Base-by-base conservation (phyloP, 2,329 filamentous ascomycete species). In the Hirsutella thompsonii region DNA sequence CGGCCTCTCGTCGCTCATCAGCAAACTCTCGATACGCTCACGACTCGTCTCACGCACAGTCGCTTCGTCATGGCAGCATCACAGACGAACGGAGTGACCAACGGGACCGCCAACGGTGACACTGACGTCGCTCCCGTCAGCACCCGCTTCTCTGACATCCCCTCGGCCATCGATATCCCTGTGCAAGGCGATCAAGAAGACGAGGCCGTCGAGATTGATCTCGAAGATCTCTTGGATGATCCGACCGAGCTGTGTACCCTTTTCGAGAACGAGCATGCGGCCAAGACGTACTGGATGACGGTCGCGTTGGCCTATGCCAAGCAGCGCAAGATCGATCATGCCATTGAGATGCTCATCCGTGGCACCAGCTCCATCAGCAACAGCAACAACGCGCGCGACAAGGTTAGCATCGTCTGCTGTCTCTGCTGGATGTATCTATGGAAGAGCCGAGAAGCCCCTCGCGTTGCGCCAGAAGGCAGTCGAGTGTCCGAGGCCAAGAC, bases 281-380 rank as follows among this genome's bases (percentile, higher is more conserved):
- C 86, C 30, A 88, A 90, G 54, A 86, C 81, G 40, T 93, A 93
- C 52, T 98, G 93, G 93, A 90, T 98, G 71, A 90, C 87, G n/a
- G 92, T 96, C 49, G 85, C 93, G 34, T 72, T 96, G 44, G 90
- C 90, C 37, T 98, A 98, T 57, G 90, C 92, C 33, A 98, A 96
- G 66, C 87, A 94, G 65, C 81, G 82, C 56, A 94, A 94, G 65
- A 77, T 92, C 46, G 89, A 95, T 56, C 84, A 92, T 64, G 77
- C 78, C 43, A 81, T 82, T 52, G 78, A 82, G 59, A 80, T 81
- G 67, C 66, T 82, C 50, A 77, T 80, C 38, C 83, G 85, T 53
- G 87, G 85, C 38, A 70, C 86, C 51, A 72, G 74, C 45, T 85
- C 83, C 46, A 72, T 78, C 51, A 72, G 70, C 42, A 79, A 78